A percentile compares a stretch with the other conserved stretches of the same genome.
These are phyloP conservation scores for Xylaria sp. DNA, from an alignment of 2,329 filamentous ascomycete species.

Conservation along the genomic window DNA sequence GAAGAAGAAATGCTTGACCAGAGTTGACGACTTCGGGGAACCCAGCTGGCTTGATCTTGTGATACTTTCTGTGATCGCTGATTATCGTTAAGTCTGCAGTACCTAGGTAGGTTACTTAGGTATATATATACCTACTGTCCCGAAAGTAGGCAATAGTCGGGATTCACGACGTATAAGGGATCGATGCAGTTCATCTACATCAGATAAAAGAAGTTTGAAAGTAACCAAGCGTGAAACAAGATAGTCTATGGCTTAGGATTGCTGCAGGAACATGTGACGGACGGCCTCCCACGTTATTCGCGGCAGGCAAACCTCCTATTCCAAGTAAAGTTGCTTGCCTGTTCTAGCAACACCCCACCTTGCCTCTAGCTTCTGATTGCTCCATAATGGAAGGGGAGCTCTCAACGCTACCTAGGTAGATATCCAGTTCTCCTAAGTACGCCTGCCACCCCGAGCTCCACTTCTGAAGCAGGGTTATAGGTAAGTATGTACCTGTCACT, in stretches of 20 bases:
- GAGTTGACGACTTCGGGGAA: neutral
- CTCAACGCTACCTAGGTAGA: neutral
- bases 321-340: slow-evolving; percentile 19
- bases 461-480: too few species aligned
- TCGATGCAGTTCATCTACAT: too few species aligned
- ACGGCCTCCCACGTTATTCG: neutral
- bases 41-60: neutral
- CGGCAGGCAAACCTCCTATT: slow-evolving; percentile 3
- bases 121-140: too few species aligned
- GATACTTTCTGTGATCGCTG: too few species aligned
- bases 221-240: neutral
- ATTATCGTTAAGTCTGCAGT: too few species aligned
- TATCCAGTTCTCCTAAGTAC: neutral
- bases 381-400: slow-evolving; percentile 15
- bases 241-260: neutral
- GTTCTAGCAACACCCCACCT: slow-evolving; percentile 29
- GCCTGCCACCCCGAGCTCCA: too few species aligned
- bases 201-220: neutral
- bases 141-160: too few species aligned
- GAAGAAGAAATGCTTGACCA: neutral
- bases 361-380: slow-evolving; percentile 31
- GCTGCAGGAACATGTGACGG: neutral
- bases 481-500: too few species aligned
- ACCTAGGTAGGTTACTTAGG: too few species aligned
- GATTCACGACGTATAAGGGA: too few species aligned